phyloP scores from a whole-genome alignment of 495 filamentous ascomycete genomes.

The Staphylotrichum longicolle region DNA sequence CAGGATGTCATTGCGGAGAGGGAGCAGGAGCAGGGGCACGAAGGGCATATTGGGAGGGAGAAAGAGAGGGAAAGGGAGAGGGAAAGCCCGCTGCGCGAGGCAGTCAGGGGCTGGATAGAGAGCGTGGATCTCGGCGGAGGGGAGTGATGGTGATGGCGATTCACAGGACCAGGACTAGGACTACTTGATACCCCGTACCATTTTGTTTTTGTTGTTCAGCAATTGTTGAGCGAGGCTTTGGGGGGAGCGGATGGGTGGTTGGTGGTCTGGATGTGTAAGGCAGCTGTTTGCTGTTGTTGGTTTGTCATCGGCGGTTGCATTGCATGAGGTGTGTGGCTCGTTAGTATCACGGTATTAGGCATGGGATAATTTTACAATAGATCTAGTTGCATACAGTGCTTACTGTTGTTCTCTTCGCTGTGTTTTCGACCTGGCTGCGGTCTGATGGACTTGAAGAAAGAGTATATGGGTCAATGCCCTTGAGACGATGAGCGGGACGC shows the following conservation, averaged over 20 bases:
- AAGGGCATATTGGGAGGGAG: neutral
- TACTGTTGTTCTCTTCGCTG: no score
- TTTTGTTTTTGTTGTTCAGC: neutral
- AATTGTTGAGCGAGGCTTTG: no score
- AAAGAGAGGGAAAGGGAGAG: slow-evolving; percentile 22
- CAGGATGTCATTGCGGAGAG: slow-evolving; percentile 43
- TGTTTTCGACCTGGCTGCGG: no score
- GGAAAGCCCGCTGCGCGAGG: slow-evolving; percentile 43
- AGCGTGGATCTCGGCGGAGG: slow-evolving; percentile 38
- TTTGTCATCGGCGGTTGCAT: neutral
- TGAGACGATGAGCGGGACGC: no score
- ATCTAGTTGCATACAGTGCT: no score
- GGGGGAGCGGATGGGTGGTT: neutral
- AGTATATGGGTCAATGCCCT: no score
- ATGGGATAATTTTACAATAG: no score
- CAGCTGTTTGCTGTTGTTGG: neutral
- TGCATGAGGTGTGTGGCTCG: neutral
- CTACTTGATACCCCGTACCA: slow-evolving; percentile 12
- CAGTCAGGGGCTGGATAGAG: slow-evolving; percentile 47
- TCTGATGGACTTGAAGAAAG: no score
- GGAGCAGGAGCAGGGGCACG: slow-evolving; percentile 16
- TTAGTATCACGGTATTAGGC: neutral
- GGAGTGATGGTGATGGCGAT: neutral
- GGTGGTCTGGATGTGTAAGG: neutral
- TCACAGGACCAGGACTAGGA: no score